phyloP scores from a whole-genome alignment of 1,284 basidiomycete species.

The Cryptococcus sp. region DNA sequence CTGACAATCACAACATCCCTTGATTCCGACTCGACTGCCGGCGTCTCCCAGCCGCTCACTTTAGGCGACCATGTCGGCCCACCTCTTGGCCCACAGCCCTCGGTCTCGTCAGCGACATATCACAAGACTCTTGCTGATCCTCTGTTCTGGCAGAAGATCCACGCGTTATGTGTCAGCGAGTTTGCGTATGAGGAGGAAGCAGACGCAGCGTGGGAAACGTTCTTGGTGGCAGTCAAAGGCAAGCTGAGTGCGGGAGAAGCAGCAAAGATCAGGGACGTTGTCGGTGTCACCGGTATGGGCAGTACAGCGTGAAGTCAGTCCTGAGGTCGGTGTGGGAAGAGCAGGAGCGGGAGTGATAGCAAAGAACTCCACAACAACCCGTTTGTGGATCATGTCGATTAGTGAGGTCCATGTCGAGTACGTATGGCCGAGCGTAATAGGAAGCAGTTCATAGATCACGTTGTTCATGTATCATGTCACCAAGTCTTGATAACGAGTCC shows the following conservation, averaged over 20 bases:
- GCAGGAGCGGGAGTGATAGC: background rate
- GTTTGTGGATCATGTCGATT: too few relatives aligned
- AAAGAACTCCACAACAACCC: too few relatives aligned
- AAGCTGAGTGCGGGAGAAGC: conserved; percentile 50
- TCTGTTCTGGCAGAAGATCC: conserved; percentile 71
- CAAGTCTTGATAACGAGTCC: too few relatives aligned
- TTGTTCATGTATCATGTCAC: too few relatives aligned
- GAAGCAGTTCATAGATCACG: too few relatives aligned
- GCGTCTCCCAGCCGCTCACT: conserved; percentile 26
- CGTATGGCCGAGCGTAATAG: too few relatives aligned
- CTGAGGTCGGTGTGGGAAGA: background rate
- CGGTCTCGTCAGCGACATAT: conserved; percentile 55
- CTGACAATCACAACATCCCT: conserved; percentile 51
- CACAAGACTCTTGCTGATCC: conserved; percentile 69
- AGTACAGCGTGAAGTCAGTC: conserved; percentile 21
- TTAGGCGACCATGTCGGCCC: conserved; percentile 34
- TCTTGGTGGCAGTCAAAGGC: conserved; percentile 49
- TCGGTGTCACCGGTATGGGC: conserved; percentile 43
- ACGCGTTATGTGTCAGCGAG: conserved; percentile 67
- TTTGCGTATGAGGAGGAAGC: conserved; percentile 66
- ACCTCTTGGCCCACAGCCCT: conserved; percentile 37
- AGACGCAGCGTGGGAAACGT: conserved; percentile 52
- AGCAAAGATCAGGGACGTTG: conserved; percentile 53
- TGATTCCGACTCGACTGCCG: conserved; percentile 51
- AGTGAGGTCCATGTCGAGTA: too few relatives aligned